Conservation (phyloP, 116 monocot genomes). For the Papilionanthe hybrid region DNA sequence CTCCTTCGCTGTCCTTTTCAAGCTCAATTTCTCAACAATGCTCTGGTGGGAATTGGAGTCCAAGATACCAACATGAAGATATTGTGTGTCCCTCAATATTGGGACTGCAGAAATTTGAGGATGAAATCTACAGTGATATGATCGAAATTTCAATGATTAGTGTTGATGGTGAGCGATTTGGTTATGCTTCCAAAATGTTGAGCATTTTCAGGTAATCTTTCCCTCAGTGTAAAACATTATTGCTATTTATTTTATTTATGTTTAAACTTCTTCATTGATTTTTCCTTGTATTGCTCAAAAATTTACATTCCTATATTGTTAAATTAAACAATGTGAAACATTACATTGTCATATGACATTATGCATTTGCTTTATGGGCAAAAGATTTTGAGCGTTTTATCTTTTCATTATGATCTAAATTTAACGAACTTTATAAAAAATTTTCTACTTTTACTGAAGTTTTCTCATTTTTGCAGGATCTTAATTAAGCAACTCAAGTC, state of each 20-base stretch:
- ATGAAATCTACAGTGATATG: constrained; percentile 9
- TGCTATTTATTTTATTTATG: background rate
- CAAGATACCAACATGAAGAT: constrained; percentile 18
- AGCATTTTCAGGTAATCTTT: constrained; percentile 21
- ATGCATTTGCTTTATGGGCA: background rate
- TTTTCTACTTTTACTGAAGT: background rate
- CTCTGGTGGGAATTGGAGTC: constrained; percentile 17
- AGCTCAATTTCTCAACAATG: constrained; percentile 21
- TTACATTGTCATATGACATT: too few relatives aligned
- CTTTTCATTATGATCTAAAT: background rate
- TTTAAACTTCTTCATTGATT: background rate
- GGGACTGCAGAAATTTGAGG: constrained; percentile 7
- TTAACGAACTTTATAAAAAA: background rate
- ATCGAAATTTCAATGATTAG: constrained; percentile 18
- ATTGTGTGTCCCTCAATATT: constrained; percentile 7
- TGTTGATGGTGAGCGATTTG: constrained; percentile 24
- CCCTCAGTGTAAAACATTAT: background rate
- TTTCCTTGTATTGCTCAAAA: too few relatives aligned
- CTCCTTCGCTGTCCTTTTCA: constrained; percentile 67
- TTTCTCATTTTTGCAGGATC: constrained; percentile 18
- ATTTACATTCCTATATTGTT: too few relatives aligned
- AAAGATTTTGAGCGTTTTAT: background rate
- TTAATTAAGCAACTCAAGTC: constrained; percentile 37
- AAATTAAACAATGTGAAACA: too few relatives aligned
- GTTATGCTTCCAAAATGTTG: constrained; percentile 26